Percentiles rank a stretch among this genome's conserved stretches.
Evolutionary conservation across 441 rosid species (phyloP).

Genomic region (Isatis lusitanica): DNA sequence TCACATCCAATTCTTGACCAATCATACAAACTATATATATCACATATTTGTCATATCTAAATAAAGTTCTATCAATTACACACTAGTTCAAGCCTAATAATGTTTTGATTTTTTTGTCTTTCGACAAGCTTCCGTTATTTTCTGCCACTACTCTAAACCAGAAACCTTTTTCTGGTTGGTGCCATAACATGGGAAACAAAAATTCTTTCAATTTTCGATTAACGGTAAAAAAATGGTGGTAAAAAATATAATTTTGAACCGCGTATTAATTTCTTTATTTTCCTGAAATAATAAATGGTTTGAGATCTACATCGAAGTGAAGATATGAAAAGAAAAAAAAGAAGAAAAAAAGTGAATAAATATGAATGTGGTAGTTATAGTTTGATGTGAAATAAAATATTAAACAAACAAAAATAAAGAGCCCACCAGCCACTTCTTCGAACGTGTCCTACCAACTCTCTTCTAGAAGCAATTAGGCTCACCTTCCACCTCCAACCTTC

Average conservation of each 20-base stretch:
- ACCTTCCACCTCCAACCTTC: conserved; percentile 36
- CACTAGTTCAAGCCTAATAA: background rate
- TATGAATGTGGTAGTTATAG: conserved; percentile 36
- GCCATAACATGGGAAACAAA: background rate
- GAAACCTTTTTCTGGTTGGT: background rate
- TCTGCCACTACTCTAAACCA: background rate
- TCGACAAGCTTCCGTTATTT: background rate
- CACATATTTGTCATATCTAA: background rate
- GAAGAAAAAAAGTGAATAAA: background rate
- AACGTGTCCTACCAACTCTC: conserved; percentile 46
- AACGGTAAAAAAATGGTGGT: background rate
- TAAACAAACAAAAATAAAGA: background rate
- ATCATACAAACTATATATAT: background rate
- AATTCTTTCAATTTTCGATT: background rate
- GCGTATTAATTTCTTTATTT: background rate
- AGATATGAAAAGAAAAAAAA: background rate
- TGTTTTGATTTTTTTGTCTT: background rate
- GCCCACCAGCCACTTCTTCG: conserved; percentile 39
- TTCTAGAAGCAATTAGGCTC: conserved; percentile 42
- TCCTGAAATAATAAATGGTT: background rate
- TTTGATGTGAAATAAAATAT: conserved; percentile 29
- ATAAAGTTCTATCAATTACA: background rate
- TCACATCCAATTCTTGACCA: background rate
- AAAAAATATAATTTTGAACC: background rate
- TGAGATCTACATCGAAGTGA: background rate